phyloP scores from a whole-genome alignment of 345 rosid genomes.

The Laguncularia racemosa region DNA sequence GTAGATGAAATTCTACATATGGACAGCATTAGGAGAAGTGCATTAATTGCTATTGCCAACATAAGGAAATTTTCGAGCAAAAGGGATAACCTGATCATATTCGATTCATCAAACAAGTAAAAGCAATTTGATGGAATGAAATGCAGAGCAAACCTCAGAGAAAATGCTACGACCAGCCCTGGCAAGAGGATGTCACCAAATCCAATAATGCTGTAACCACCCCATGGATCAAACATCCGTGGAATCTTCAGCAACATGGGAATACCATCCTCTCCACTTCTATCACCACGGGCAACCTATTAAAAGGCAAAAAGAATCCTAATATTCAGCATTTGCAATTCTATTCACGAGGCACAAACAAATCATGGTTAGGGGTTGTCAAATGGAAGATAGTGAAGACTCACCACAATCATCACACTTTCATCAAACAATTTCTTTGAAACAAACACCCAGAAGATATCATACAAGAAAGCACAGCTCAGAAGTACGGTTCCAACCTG shows the following conservation, averaged over 20 bases:
- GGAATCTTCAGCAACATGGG: constrained; percentile 98
- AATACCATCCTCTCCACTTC: constrained; percentile 93
- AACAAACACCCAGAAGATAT: constrained; percentile 97
- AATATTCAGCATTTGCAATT: too few relatives aligned
- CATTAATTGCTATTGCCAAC: too few relatives aligned
- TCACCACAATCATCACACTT: constrained; percentile 99
- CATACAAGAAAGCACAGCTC: constrained; percentile 91
- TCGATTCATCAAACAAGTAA: not conserved
- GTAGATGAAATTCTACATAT: too few relatives aligned
- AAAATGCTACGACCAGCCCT: constrained; percentile 80
- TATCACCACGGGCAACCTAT: constrained; percentile 97
- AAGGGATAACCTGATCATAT: too few relatives aligned
- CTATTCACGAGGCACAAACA: too few relatives aligned
- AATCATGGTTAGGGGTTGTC: too few relatives aligned
- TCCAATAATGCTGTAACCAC: constrained; percentile 96
- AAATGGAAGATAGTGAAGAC: constrained; percentile 18
- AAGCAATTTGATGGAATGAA: not conserved
- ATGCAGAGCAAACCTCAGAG: constrained; percentile 58
- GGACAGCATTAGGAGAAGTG: too few relatives aligned
- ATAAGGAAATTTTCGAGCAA: too few relatives aligned
- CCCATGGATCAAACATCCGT: constrained; percentile 98
- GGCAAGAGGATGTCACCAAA: constrained; percentile 98
- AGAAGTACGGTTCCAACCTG: constrained; percentile 98
- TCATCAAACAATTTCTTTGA: constrained; percentile 92
- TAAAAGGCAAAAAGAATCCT: constrained; percentile 3